These are phyloP conservation scores for Metschnikowia similis DNA, from an alignment of 805 yeast genomes.

Conservation along the genomic window DNA sequence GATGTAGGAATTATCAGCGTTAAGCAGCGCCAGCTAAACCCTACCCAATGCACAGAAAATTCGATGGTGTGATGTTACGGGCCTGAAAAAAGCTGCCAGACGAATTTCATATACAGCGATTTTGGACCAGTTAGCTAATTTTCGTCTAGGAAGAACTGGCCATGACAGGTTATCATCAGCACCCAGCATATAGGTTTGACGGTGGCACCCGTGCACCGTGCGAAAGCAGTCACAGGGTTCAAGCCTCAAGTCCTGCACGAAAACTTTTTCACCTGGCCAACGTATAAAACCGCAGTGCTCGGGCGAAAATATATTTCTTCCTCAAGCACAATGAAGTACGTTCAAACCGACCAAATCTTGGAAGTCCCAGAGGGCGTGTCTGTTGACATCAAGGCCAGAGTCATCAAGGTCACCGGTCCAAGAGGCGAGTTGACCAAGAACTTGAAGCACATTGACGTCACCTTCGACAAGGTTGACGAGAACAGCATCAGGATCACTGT, in stretches of 20 bases:
- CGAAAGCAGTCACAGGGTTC: conserved; percentile 7
- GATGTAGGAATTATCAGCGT: too few relatives aligned
- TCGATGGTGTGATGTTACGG: too few relatives aligned
- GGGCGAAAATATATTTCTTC: conserved; percentile 47
- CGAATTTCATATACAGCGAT: too few relatives aligned
- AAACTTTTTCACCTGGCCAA: conserved; percentile 4
- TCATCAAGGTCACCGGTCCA: conserved; percentile 90
- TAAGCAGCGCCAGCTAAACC: too few relatives aligned
- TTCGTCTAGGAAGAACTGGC: too few relatives aligned
- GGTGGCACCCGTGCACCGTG: conserved; percentile 1
- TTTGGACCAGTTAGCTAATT: too few relatives aligned
- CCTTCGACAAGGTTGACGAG: conserved; percentile 76
- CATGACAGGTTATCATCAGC: too few relatives aligned
- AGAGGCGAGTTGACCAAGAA: conserved; percentile 91
- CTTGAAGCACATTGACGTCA: conserved; percentile 91
- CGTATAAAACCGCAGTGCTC: background rate
- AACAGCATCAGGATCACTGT: conserved; percentile 81
- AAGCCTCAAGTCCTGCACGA: conserved; percentile 1
- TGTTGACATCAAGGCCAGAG: conserved; percentile 87
- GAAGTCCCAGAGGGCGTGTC: conserved; percentile 90
- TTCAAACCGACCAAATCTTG: conserved; percentile 80
- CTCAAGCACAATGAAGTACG: conserved; percentile 59
- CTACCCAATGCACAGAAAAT: too few relatives aligned
- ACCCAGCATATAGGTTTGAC: too few relatives aligned
- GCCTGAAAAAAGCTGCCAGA: too few relatives aligned